Base-by-base conservation (phyloP, 257 asterid genomes). In the Vinca minor region DNA sequence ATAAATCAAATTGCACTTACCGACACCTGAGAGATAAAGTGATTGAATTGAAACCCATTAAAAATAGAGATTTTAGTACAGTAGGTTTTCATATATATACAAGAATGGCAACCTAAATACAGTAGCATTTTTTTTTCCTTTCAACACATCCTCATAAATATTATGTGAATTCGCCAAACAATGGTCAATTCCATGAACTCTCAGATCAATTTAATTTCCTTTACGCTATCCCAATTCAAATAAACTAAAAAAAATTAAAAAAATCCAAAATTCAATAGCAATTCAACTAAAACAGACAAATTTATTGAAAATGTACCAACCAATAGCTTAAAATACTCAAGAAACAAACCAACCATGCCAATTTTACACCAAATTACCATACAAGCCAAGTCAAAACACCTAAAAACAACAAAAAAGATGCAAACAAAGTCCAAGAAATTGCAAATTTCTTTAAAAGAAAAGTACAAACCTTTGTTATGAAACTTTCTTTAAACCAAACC, bases 381-480 rank as follows among this genome's bases (percentile, higher is more conserved):
- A 4, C 14, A 28, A 31, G 4, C 13, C 3, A 10, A 56, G 42
- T 60, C 69, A 55, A 70, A 44, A 25, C 65, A 59, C 31, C 50
- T 8, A 45, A n/a, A n/a, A n/a, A 45, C 5, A 3, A 45, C 20
- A 17, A 13, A 47, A 31, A 29, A 21, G 23, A 67, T 1, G 15
- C 23, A 18, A n/a, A n/a, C 14, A n/a, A 26, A 56, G 42, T 47
- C 31, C 8, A 20, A n/a, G 20, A 31, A 20, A 6, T n/a, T 32
- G 67, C 53, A 61, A 60, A 69, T 0, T n/a, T n/a, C n/a, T 31
- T 36, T 59, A 13, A 41, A 46, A 50, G 59, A 23, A 53, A 69
- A 69, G 41, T 68, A 49, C 79, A 61, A 73, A 78, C 86, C 89
- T 83, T 71, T 62, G 73, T 61, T 45, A 54, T 47, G 68, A 68